Evolutionary conservation across 140 eudicot species (phyloP).

Genomic region (Stevia rebaudiana): DNA sequence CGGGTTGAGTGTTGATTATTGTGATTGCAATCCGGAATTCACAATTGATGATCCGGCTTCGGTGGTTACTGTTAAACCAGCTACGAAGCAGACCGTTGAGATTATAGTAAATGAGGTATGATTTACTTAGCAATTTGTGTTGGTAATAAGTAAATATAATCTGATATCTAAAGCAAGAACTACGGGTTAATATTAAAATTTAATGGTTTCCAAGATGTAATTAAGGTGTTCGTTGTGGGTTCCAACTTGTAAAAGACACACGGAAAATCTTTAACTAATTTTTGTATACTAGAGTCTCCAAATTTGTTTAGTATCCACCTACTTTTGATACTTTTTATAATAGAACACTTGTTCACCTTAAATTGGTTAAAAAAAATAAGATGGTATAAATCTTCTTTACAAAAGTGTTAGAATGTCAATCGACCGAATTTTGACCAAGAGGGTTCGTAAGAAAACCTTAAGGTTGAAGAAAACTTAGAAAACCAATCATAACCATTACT

Average conservation of each 20-base stretch:
- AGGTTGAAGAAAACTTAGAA: too few species aligned
- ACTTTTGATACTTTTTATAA: too few species aligned
- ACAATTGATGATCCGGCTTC: constrained; percentile 70
- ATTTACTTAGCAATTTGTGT: neutral
- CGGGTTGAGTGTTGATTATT: constrained; percentile 68
- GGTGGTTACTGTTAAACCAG: constrained; percentile 62
- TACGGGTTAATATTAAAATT: too few species aligned
- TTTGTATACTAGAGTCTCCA: neutral
- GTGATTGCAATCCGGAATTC: constrained; percentile 73
- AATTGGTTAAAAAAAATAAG: neutral
- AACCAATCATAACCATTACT: too few species aligned
- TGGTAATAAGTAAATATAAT: neutral
- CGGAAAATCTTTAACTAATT: neutral
- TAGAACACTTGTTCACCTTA: neutral
- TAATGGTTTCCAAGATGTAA: too few species aligned
- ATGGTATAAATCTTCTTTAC: neutral
- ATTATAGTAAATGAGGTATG: constrained; percentile 71
- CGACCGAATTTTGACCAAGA: too few species aligned
- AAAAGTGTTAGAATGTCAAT: neutral
- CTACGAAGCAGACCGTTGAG: constrained; percentile 79
- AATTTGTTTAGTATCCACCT: neutral
- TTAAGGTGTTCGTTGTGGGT: too few species aligned
- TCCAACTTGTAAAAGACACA: neutral
- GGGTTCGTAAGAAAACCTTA: too few species aligned
- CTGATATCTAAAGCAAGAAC: neutral